Evolutionary conservation across 2,329 filamentous ascomycete genomes (phyloP).

Genomic region (Bretziella fagacearum): DNA sequence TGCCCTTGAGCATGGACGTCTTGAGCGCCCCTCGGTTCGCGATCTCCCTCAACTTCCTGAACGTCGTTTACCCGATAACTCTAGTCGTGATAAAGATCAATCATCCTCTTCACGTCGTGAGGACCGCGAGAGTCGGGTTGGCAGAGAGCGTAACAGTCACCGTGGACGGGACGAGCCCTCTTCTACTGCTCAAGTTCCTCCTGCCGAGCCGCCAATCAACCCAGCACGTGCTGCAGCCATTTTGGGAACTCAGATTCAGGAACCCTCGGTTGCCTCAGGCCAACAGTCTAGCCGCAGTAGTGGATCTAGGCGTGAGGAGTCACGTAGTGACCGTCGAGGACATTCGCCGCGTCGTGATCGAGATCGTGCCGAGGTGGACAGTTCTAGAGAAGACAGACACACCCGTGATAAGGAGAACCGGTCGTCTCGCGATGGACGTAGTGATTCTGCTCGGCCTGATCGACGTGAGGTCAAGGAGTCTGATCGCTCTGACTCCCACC

Average conservation of each 20-base stretch:
- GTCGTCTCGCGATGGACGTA: conserved; percentile 20
- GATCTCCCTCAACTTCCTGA: conserved; percentile 33
- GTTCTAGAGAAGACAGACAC: conserved; percentile 7
- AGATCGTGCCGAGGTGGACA: conserved; percentile 5
- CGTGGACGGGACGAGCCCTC: conserved; percentile 17
- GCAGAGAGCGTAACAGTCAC: conserved; percentile 17
- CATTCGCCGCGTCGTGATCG: conserved; percentile 10
- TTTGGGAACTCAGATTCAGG: conserved; percentile 15
- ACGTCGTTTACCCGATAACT: conserved; percentile 22
- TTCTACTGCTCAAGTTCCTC: conserved; percentile 17
- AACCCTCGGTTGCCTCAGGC: not conserved
- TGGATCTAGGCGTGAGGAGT: conserved; percentile 7
- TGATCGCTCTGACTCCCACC: conserved; percentile 20
- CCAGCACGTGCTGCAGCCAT: conserved; percentile 38
- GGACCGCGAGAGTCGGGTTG: conserved; percentile 17
- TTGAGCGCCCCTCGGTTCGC: conserved; percentile 16
- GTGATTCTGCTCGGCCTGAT: conserved; percentile 34
- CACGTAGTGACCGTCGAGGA: conserved; percentile 6
- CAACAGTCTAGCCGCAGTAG: not conserved
- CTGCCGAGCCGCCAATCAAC: conserved; percentile 34
- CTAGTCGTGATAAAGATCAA: conserved; percentile 10
- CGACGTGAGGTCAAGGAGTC: conserved; percentile 22
- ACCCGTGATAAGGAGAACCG: conserved; percentile 19
- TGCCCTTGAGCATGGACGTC: conserved; percentile 11
- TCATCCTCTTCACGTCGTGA: conserved; percentile 6